Conservation (phyloP, 257 asterid species). For the Rehmannia glutinosa region DNA sequence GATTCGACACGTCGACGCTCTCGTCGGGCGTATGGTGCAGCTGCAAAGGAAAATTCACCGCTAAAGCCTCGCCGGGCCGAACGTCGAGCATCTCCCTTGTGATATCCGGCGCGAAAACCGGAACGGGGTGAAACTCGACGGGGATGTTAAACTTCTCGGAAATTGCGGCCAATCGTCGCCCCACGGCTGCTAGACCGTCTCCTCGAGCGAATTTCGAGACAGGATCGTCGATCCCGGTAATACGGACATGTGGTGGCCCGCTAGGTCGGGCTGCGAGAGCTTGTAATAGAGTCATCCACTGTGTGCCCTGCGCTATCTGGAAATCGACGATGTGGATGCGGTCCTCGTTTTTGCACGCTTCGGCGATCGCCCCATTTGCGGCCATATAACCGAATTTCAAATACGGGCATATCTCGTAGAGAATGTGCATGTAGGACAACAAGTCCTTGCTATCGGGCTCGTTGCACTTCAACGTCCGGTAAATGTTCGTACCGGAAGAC, state of each 20-base stretch:
- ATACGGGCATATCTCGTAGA: constrained; percentile 87
- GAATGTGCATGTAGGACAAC: constrained; percentile 77
- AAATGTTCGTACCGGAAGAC: constrained; percentile 74
- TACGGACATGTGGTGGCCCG: constrained; percentile 88
- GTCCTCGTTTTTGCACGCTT: constrained; percentile 75
- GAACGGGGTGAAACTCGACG: constrained; percentile 72
- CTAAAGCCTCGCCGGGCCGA: constrained; percentile 73
- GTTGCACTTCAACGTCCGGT: constrained; percentile 67
- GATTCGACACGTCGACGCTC: constrained; percentile 82
- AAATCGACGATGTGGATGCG: constrained; percentile 82
- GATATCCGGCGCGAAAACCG: constrained; percentile 64
- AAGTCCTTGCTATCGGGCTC: constrained; percentile 71
- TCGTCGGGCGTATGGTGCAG: constrained; percentile 93
- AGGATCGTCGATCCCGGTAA: constrained; percentile 92
- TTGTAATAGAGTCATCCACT: constrained; percentile 91
- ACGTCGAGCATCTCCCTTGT: constrained; percentile 62
- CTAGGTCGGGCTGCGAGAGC: constrained; percentile 90
- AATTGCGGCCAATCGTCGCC: constrained; percentile 46
- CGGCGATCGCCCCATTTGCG: constrained; percentile 94
- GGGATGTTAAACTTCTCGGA: constrained; percentile 66
- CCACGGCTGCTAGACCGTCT: constrained; percentile 55
- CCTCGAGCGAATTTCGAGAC: constrained; percentile 81
- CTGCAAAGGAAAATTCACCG: constrained; percentile 77
- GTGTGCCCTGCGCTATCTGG: constrained; percentile 90
- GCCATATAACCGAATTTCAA: constrained; percentile 94